Evolutionary conservation across 441 rosid species (phyloP).

Genomic region (Arabidopsis hybrid): DNA sequence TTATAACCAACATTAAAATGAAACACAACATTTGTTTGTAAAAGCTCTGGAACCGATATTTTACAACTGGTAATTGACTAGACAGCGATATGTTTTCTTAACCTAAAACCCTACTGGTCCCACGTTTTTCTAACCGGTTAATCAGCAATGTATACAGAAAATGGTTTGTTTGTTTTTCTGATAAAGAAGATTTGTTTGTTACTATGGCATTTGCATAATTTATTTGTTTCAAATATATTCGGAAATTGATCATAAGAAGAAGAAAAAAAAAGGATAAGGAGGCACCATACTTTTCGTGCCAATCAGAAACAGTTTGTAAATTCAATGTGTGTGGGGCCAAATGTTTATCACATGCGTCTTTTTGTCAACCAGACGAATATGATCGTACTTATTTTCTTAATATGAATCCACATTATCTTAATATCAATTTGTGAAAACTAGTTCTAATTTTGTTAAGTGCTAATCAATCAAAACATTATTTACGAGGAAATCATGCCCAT

Average conservation of each 20-base stretch:
- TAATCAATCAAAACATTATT: constrained; percentile 8
- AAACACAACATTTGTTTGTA: neutral
- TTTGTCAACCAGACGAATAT: constrained; percentile 12
- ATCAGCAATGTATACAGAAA: neutral
- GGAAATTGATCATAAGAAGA: too few relatives aligned
- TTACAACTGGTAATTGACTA: neutral
- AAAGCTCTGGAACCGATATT: neutral
- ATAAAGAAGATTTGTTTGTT: neutral
- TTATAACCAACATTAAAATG: neutral
- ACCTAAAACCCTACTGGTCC: neutral
- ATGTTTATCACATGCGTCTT: constrained; percentile 34
- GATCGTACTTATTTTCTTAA: constrained; percentile 3
- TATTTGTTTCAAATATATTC: too few relatives aligned
- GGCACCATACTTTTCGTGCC: constrained; percentile 41
- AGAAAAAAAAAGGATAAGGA: neutral
- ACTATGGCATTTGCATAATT: too few relatives aligned
- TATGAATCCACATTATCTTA: neutral
- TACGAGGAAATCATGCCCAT: neutral
- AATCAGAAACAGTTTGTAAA: constrained; percentile 39
- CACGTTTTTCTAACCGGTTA: neutral
- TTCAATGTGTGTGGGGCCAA: constrained; percentile 41
- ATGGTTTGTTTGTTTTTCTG: too few relatives aligned
- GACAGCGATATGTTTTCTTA: neutral
- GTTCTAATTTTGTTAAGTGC: neutral
- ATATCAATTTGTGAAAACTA: neutral